phyloP scores from a whole-genome alignment of 2,329 filamentous ascomycete genomes.

The Ascochyta clinopodiicola region DNA sequence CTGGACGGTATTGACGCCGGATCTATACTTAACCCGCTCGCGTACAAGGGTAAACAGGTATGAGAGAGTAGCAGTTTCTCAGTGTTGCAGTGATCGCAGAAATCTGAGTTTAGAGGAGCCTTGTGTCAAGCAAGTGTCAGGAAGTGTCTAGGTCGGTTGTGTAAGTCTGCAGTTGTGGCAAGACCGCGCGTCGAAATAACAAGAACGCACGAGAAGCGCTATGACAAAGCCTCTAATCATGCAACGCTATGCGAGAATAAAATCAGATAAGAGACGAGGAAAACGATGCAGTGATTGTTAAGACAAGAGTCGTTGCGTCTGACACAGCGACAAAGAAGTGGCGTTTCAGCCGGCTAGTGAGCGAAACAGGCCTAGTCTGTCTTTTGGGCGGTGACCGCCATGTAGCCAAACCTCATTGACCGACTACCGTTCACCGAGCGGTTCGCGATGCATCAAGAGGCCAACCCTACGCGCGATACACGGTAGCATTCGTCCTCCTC shows the following conservation, averaged over 20 bases:
- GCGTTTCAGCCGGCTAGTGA: slow-evolving; percentile 11
- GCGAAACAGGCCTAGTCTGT: slow-evolving; percentile 15
- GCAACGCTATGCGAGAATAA: slow-evolving; percentile 40
- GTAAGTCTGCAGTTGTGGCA: slow-evolving; percentile 32
- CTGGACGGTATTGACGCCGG: not conserved
- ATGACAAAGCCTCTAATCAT: slow-evolving; percentile 30
- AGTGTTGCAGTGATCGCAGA: not conserved
- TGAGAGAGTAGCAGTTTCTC: not conserved
- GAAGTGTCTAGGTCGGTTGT: not conserved
- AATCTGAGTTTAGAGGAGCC: not conserved
- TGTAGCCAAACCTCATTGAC: slow-evolving; percentile 30
- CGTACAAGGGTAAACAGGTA: not conserved
- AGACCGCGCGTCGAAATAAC: slow-evolving; percentile 24
- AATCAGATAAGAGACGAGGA: slow-evolving; percentile 12
- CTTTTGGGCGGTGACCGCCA: slow-evolving; percentile 22
- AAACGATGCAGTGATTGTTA: slow-evolving; percentile 6
- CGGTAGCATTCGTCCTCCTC: slow-evolving; percentile 29
- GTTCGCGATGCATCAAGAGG: slow-evolving; percentile 20
- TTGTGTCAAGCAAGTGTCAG: not conserved
- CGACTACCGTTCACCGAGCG: slow-evolving; percentile 26
- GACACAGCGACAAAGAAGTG: slow-evolving; percentile 12
- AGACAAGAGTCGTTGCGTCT: not conserved
- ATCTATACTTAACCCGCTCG: not conserved
- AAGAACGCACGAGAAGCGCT: slow-evolving; percentile 28
- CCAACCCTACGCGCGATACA: slow-evolving; percentile 5